Percentiles rank a stretch among this genome's conserved stretches.
These are phyloP conservation scores for Phytopythium aichiense DNA, from an alignment of 352 stramenopile species.

Conservation along the genomic window DNA sequence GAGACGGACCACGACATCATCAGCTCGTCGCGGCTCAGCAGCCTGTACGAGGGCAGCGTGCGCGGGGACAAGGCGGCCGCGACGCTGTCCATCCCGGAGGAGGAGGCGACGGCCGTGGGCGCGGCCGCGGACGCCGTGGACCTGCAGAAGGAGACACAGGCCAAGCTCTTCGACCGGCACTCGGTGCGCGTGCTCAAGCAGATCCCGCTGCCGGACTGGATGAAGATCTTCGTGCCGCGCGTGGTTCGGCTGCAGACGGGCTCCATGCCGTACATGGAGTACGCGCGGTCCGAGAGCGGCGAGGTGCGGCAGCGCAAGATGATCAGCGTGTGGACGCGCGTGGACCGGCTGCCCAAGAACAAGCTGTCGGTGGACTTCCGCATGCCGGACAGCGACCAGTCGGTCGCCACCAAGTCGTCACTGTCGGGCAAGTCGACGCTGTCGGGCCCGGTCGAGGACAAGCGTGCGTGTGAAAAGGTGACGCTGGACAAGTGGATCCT, in stretches of 20 bases:
- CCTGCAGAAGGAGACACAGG: slow-evolving; percentile 44
- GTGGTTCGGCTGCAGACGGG: slow-evolving; percentile 58
- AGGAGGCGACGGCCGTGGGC: slow-evolving; percentile 9
- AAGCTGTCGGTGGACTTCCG: slow-evolving; percentile 67
- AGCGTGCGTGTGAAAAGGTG: slow-evolving; percentile 24
- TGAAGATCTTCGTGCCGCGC: slow-evolving; percentile 73
- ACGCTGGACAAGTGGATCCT: slow-evolving; percentile 54
- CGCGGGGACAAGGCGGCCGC: not conserved
- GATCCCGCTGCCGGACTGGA: slow-evolving; percentile 59
- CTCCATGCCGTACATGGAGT: slow-evolving; percentile 61
- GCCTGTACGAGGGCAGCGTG: slow-evolving; percentile 21
- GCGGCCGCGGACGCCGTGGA: slow-evolving; percentile 15
- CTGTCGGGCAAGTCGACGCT: slow-evolving; percentile 7
- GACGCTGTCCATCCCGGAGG: slow-evolving; percentile 27
- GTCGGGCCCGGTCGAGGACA: slow-evolving; percentile 1
- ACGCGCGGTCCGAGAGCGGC: slow-evolving; percentile 46
- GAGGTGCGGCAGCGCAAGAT: slow-evolving; percentile 59
- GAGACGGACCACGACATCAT: slow-evolving; percentile 34
- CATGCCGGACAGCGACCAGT: slow-evolving; percentile 22
- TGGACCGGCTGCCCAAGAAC: slow-evolving; percentile 66
- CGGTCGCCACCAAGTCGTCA: slow-evolving; percentile 10
- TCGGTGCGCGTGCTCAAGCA: slow-evolving; percentile 61
- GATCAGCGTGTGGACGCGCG: slow-evolving; percentile 48
- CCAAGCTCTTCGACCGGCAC: slow-evolving; percentile 44
- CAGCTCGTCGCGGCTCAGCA: slow-evolving; percentile 31